A percentile compares a stretch with the other conserved stretches of the same genome.
Evolutionary conservation across 192 early-diverging fungal species (phyloP).

Genomic region (Backusella macrospora): DNA sequence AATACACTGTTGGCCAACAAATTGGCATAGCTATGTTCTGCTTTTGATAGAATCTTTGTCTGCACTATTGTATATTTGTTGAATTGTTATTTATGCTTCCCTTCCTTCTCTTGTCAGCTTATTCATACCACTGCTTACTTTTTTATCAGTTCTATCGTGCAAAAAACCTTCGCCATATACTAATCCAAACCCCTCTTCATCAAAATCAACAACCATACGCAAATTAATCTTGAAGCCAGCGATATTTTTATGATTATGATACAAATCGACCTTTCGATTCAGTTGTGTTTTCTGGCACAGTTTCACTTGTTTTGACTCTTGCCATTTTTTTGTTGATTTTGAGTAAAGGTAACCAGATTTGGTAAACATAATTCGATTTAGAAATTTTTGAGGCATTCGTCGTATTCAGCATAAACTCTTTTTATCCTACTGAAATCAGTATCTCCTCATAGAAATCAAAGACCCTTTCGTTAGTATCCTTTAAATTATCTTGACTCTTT

Average conservation of each 20-base stretch:
- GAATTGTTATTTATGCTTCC: not conserved
- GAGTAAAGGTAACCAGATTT: not conserved
- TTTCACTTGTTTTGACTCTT: not conserved
- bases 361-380: not conserved
- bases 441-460: not conserved
- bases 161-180: not conserved
- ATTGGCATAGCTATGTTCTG: not conserved
- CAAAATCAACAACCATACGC: not conserved
- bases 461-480: not conserved
- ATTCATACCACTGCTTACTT: not conserved
- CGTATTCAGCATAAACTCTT: not conserved
- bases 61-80: not conserved
- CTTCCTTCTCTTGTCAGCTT: not conserved
- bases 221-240: not conserved
- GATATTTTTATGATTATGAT: not conserved
- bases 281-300: not conserved
- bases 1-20: too few species aligned
- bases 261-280: not conserved
- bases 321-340: not conserved
- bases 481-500: not conserved
- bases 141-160: not conserved
- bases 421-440: not conserved
- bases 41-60: not conserved
- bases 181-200: not conserved
- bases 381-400: not conserved